Base-by-base conservation (phyloP, 176 grass and related monocot genomes). In the Zea luxurians region DNA sequence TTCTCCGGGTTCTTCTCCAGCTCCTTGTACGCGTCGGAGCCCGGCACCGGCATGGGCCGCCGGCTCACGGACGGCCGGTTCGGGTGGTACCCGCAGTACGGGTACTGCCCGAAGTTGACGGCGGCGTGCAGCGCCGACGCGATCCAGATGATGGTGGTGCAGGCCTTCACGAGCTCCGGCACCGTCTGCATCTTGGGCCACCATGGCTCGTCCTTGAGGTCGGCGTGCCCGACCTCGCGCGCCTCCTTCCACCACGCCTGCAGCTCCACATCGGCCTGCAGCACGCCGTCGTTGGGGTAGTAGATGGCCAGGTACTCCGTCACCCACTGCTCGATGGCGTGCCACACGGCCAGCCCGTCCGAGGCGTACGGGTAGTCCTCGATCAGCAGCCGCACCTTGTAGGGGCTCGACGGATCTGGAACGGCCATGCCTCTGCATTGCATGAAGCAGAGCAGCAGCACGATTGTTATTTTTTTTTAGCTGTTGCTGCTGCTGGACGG, bases 81-180 rank as follows among this genome's bases (percentile, higher is more conserved):
- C 40, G 64, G 64, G 40, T 5, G 16, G 40, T 44, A 67, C 40
- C 40, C 64, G 1, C 8, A 4, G 64, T 67, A 69, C 4, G 66
- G n/a, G 76, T 78, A 97, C 89, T 94, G 95, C 13, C 95, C 95
- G 61, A 97, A 97, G 86, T 97, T 97, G 66, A 97, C 87, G 47
- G 95, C 66, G 0, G 95, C 95, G 80, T 97, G 95, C 46, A 97
- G 86, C 49, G 95, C 95, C 0, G 95, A 94, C 7, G 91, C 95
- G 6, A 81, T 83, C 95, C 95, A 97, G 81, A 97, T 71, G 66
- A 97, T 69, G 66, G 66, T 69, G 10, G 42, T 10, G 66, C 66
- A 69, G 17, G 42, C 9, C 17, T 6, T 45, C n/a, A 0, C 13
- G 0, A 21, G 13, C 77, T 79, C 64, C 0, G 64, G 4, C 64